Evolutionary conservation across 768 basidiomycete genomes (phyloP).

Genomic region (Russula sp.): DNA sequence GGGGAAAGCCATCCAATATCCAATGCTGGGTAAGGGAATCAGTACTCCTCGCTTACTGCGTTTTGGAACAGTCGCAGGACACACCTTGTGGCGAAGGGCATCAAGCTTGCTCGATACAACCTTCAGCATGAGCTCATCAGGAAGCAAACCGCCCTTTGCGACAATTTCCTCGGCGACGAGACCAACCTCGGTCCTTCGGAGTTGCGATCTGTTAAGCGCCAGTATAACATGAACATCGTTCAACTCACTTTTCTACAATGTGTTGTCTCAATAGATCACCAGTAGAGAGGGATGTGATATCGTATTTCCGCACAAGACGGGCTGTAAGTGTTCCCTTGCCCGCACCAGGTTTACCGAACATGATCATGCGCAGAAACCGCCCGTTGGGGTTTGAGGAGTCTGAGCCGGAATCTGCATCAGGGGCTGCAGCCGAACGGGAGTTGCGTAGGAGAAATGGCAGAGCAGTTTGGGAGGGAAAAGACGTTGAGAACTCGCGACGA

Average conservation of each 20-base stretch:
- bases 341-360: slow-evolving; percentile 78
- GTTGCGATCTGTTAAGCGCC: background rate
- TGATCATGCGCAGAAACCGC: slow-evolving; percentile 53
- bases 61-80: slow-evolving; percentile 10
- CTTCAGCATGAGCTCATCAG: slow-evolving; percentile 75
- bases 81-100: slow-evolving; percentile 56
- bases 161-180: slow-evolving; percentile 71
- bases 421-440: slow-evolving; percentile 15
- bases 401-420: slow-evolving; percentile 12
- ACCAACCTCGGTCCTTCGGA: slow-evolving; percentile 59
- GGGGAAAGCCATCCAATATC: slow-evolving; percentile 91
- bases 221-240: background rate
- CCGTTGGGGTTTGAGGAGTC: slow-evolving; percentile 22
- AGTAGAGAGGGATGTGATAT: slow-evolving; percentile 70
- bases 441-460: slow-evolving; percentile 40
- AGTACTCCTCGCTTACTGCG: background rate
- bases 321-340: slow-evolving; percentile 82
- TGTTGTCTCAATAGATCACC: slow-evolving; percentile 85
- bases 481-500: slow-evolving; percentile 30
- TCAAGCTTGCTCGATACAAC: slow-evolving; percentile 72
- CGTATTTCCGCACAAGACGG: slow-evolving; percentile 73
- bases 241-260: slow-evolving; percentile 55
- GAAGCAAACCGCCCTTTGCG: slow-evolving; percentile 67
- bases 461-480: slow-evolving; percentile 35
- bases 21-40: slow-evolving; percentile 52